phyloP scores from a whole-genome alignment of 768 basidiomycete species.

The Mycena venus region DNA sequence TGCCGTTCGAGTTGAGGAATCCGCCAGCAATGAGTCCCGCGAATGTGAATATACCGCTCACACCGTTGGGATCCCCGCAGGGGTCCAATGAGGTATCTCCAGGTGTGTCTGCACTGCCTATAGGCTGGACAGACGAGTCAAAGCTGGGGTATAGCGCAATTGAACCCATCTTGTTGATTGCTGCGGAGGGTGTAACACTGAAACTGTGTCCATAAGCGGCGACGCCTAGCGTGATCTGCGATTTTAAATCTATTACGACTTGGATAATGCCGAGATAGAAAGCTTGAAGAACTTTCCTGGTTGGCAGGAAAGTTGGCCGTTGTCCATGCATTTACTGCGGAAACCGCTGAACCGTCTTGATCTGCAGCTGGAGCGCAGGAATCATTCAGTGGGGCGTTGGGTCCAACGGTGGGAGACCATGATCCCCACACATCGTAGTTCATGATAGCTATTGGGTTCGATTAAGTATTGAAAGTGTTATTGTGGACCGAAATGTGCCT shows the following conservation, averaged over 20 bases:
- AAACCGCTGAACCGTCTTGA: constrained; percentile 81
- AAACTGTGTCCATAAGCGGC: constrained; percentile 89
- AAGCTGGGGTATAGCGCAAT: constrained; percentile 69
- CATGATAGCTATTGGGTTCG: constrained; percentile 58
- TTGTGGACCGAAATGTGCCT: background rate
- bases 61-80: constrained; percentile 69
- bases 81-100: constrained; percentile 57
- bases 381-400: constrained; percentile 89
- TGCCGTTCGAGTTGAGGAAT: constrained; percentile 63
- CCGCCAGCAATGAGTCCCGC: constrained; percentile 72
- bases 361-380: constrained; percentile 71
- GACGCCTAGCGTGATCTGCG: constrained; percentile 82
- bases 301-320: constrained; percentile 80
- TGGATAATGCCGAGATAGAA: too few species aligned
- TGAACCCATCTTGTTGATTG: constrained; percentile 46
- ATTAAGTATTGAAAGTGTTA: background rate
- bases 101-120: constrained; percentile 70
- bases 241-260: background rate
- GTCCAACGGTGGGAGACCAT: constrained; percentile 70
- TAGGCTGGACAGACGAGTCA: constrained; percentile 56
- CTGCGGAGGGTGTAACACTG: constrained; percentile 52
- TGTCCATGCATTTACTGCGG: constrained; percentile 82
- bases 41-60: constrained; percentile 72
- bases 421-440: constrained; percentile 77
- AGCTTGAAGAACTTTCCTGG: constrained; percentile 35